These are phyloP conservation scores for Vaucheria bursata DNA, from an alignment of 352 stramenopile species.

Conservation along the genomic window DNA sequence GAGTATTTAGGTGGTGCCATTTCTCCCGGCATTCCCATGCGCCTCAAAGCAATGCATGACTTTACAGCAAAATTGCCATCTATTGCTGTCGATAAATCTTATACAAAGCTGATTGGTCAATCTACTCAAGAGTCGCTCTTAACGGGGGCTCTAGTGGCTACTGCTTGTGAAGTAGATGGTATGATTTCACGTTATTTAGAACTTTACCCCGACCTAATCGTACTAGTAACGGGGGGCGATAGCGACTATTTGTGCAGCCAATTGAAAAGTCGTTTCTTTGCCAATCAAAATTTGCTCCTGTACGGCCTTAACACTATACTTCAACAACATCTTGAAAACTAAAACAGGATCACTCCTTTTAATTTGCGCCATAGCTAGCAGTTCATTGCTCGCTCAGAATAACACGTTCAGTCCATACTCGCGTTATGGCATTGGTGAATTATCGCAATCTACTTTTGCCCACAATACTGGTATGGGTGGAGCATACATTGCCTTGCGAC, in stretches of 20 bases:
- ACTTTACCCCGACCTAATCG: background rate
- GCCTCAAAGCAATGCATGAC: background rate
- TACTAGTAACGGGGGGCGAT: background rate
- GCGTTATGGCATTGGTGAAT: background rate
- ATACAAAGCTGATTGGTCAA: background rate
- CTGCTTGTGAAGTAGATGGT: background rate
- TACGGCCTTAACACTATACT: background rate
- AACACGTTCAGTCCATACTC: background rate
- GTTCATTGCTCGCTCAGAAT: background rate
- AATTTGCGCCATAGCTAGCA: background rate
- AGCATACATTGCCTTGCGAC: background rate
- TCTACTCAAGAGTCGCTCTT: background rate
- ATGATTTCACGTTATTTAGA: background rate
- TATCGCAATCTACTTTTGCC: background rate
- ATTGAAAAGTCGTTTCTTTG: background rate
- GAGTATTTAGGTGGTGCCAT: background rate
- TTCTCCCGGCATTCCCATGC: background rate
- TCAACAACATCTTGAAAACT: background rate
- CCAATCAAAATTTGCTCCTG: background rate
- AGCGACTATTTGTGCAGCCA: background rate
- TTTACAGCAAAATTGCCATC: background rate
- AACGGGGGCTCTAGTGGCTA: background rate
- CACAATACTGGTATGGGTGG: background rate
- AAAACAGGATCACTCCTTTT: background rate
- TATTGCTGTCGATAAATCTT: background rate